Conservation (phyloP, 1,284 basidiomycete species). For the Rugosomyces carneus region DNA sequence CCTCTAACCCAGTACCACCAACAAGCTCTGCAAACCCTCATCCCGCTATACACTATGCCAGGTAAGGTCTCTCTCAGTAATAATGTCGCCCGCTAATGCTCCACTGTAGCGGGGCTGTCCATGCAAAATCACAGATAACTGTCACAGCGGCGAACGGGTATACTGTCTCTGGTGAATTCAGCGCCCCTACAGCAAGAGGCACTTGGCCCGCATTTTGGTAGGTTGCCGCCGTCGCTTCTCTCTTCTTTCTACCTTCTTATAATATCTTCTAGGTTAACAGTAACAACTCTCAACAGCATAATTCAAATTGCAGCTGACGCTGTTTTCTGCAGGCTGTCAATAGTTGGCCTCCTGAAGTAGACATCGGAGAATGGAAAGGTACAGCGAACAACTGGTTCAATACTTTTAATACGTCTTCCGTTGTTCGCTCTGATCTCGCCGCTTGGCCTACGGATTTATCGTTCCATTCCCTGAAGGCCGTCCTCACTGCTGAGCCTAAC, state of each 20-base stretch:
- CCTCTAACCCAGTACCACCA: constrained; percentile 30
- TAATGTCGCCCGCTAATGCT: background rate
- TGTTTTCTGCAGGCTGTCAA: constrained; percentile 27
- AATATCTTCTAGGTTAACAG: constrained; percentile 24
- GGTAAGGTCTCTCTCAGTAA: constrained; percentile 16
- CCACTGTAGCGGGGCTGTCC: constrained; percentile 30
- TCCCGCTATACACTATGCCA: constrained; percentile 35
- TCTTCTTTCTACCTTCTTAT: constrained; percentile 1
- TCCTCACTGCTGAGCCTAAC: constrained; percentile 32
- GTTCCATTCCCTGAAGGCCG: constrained; percentile 37
- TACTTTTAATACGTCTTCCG: constrained; percentile 36
- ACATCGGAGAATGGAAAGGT: constrained; percentile 43
- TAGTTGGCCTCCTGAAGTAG: constrained; percentile 37
- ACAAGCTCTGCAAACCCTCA: constrained; percentile 34
- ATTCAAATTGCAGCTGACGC: background rate
- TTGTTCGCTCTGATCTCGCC: constrained; percentile 33
- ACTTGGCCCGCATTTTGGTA: constrained; percentile 42
- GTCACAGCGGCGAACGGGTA: constrained; percentile 30
- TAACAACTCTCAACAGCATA: constrained; percentile 5
- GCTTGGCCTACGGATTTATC: constrained; percentile 36
- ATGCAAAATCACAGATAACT: constrained; percentile 37
- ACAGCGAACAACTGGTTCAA: constrained; percentile 39
- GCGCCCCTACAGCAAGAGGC: constrained; percentile 32
- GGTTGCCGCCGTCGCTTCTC: background rate
- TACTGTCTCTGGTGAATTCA: constrained; percentile 37